Evolutionary conservation across 805 yeast species (phyloP).

Genomic region (Yueomyces sp.): DNA sequence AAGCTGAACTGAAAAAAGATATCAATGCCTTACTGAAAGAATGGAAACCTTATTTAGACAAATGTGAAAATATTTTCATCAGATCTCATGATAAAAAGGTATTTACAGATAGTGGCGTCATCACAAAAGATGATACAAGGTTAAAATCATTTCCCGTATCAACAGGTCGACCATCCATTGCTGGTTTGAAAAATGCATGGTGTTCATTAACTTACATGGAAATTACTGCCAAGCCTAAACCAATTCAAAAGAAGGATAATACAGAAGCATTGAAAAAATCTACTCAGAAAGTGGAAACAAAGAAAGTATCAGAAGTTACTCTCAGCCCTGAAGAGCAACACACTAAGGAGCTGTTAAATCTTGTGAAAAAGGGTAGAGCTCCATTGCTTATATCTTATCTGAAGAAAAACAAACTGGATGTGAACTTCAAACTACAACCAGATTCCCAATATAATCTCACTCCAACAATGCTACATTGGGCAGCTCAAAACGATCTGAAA

Average conservation of each 20-base stretch:
- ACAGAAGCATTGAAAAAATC: conserved; percentile 2
- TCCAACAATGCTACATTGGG: conserved; percentile 73
- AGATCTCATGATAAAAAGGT: conserved; percentile 61
- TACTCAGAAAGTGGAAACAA: conserved; percentile 1
- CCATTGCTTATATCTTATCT: conserved; percentile 58
- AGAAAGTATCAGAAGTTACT: conserved; percentile 6
- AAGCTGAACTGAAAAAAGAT: conserved; percentile 67
- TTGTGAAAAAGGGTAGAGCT: conserved; percentile 61
- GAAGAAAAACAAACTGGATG: conserved; percentile 39
- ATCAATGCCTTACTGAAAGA: conserved; percentile 49
- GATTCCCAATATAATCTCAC: conserved; percentile 33
- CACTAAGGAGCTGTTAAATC: conserved; percentile 42
- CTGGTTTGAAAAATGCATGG: conserved; percentile 80
- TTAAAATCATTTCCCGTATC: conserved; percentile 73
- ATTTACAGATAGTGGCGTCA: conserved; percentile 46
- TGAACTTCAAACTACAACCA: conserved; percentile 47
- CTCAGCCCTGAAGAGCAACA: conserved; percentile 31
- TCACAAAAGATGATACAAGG: conserved; percentile 42
- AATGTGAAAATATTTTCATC: conserved; percentile 60
- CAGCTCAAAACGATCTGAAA: conserved; percentile 50
- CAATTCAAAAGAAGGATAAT: conserved; percentile 21
- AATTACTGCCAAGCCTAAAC: conserved; percentile 41
- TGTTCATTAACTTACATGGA: conserved; percentile 50
- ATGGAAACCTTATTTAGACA: conserved; percentile 51
- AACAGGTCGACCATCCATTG: conserved; percentile 72